phyloP scores from a whole-genome alignment of 169 alveolate species.

The Cryptosporidium parvum region DNA sequence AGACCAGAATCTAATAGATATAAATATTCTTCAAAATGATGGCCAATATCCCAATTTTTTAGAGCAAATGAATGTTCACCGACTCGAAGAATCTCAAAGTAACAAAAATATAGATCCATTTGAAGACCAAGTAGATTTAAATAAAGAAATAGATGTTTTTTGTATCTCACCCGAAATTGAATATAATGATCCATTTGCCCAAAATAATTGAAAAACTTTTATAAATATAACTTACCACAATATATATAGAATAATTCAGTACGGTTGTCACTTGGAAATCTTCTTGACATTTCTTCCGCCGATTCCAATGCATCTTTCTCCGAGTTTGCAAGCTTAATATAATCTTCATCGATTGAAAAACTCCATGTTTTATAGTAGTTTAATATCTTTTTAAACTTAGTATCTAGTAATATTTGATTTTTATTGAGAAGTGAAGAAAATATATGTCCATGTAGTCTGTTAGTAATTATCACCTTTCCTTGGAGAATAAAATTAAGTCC shows the following conservation, averaged over 20 bases:
- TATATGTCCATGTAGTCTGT: constrained; percentile 76
- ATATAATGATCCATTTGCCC: not conserved
- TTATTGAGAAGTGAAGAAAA: constrained; percentile 54
- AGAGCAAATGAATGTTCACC: not conserved
- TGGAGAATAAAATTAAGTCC: constrained; percentile 60
- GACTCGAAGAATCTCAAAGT: not conserved
- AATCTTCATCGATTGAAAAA: constrained; percentile 21
- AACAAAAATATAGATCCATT: constrained; percentile 43
- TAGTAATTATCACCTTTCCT: constrained; percentile 65
- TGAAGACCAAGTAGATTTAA: constrained; percentile 1
- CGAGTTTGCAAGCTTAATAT: constrained; percentile 34
- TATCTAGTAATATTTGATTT: constrained; percentile 66
- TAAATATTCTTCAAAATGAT: not conserved
- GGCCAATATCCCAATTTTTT: not conserved
- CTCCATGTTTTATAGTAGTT: constrained; percentile 71
- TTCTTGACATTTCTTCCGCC: constrained; percentile 10
- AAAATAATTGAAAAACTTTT: not conserved
- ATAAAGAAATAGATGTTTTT: constrained; percentile 16
- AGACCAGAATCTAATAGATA: not conserved
- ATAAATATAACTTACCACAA: constrained; percentile 12
- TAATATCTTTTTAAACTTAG: constrained; percentile 45
- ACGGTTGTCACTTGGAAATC: not conserved
- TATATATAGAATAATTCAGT: constrained; percentile 14
- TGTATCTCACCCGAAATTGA: not conserved
- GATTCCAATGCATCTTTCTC: constrained; percentile 39